Evolutionary conservation across 2,329 filamentous ascomycete species (phyloP), one percentile per base, ranked within the genome.

Genomic region (Apiospora marii): DNA sequence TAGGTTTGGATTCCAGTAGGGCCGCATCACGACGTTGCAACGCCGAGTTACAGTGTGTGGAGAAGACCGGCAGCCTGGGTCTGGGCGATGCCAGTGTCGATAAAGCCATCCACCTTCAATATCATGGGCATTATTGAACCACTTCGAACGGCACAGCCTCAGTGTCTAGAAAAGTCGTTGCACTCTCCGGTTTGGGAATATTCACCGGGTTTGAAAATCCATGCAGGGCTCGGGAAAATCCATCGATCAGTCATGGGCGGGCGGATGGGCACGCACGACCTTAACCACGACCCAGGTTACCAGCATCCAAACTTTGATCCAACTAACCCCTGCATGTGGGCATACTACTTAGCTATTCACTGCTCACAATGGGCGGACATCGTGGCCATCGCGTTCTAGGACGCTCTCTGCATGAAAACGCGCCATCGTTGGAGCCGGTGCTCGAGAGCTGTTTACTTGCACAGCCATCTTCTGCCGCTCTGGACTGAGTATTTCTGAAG

Each of bases 51-150:
- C 58, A 41, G 6, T 24, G 30, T 64, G 58, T 41, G 30, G 58
- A 64, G 58, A 41, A n/a, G 58, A 41, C 58, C 58, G 58, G 34
- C 58, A 64, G 58, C n/a, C 58, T 64, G 58, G 58, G 58, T 64
- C 58, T 64, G 34, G 34, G 22, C 34, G 7, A 64, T 41, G 19
- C 8, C 58, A 64, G 34, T 41, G 8, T 64, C 58, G 58, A 64
- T 64, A 64, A 64, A 19, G 30, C 58, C 34, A 64, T 64, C 58
- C 34, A 14, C 58, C 10, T 41, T 64, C 34, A n/a, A 64, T 12
- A 49, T 64, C 58, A n/a, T 34, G 19, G 22, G 58, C 34, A 64
- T 64, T 41, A 41, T 14, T 24, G 58, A 64, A 41, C 34, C 34
- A 24, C 22, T 64, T n/a, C 58, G 58, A 41, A 22, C 19, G 16